phyloP scores from a whole-genome alignment of 208 protist species.

The Leishmania amazonensis region DNA sequence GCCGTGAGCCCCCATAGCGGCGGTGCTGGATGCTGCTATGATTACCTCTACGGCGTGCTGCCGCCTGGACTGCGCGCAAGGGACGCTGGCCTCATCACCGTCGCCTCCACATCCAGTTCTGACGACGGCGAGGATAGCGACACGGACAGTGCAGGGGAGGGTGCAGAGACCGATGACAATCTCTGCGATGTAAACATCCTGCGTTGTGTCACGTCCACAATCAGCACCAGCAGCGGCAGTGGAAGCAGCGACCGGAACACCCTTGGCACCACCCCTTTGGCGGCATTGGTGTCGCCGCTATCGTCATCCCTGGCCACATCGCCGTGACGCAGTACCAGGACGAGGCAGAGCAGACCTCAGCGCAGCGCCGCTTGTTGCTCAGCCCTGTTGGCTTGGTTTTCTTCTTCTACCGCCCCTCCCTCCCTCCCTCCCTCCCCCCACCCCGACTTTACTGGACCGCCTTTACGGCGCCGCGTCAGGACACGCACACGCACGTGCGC shows the following conservation, averaged over 20 bases:
- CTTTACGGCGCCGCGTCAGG: background rate
- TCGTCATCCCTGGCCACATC: background rate
- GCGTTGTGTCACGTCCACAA: background rate
- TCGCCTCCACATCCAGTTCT: background rate
- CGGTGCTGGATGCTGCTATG: background rate
- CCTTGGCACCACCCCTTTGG: background rate
- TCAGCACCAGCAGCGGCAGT: background rate
- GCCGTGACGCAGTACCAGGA: background rate
- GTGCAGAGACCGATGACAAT: background rate
- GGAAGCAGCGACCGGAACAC: background rate
- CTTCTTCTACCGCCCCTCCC: background rate
- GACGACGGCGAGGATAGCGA: conserved; percentile 1
- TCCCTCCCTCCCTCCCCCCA: background rate
- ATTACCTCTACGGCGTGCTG: conserved; percentile 20
- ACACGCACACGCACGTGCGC: background rate
- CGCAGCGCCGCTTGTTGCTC: background rate
- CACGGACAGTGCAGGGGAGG: background rate
- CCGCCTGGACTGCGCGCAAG: conserved; percentile 19
- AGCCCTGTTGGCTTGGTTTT: background rate
- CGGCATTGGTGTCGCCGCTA: background rate
- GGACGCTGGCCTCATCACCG: conserved; percentile 4
- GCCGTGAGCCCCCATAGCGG: background rate
- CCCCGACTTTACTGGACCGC: background rate
- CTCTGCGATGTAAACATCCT: background rate
- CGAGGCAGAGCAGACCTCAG: background rate